These are phyloP conservation scores for Anastatica hierochuntica DNA, from an alignment of 345 rosid species.

Conservation along the genomic window DNA sequence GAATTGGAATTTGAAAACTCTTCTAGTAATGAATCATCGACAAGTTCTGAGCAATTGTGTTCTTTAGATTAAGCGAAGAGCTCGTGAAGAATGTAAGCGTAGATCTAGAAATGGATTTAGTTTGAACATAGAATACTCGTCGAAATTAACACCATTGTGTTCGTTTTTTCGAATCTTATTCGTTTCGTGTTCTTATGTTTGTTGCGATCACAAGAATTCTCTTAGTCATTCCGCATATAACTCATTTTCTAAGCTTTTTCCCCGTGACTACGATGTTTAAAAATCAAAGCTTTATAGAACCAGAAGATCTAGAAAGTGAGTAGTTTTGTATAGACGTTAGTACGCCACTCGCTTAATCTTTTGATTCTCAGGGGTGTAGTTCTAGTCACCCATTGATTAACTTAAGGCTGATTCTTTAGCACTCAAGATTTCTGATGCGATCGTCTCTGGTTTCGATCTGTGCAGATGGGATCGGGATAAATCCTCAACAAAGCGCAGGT, in stretches of 20 bases:
- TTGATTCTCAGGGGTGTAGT: neutral
- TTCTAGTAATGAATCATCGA: no score
- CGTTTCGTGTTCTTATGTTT: neutral
- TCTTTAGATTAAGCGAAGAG: no score
- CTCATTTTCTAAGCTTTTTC: neutral
- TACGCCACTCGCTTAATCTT: neutral
- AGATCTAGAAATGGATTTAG: no score
- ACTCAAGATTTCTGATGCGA: neutral
- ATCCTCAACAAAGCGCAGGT: slow-evolving; percentile 99
- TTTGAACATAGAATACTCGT: no score
- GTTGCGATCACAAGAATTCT: no score
- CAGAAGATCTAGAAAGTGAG: neutral
- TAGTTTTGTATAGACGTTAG: neutral
- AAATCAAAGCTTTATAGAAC: neutral
- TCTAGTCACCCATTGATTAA: neutral
- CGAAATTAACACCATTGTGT: no score
- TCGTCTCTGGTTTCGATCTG: neutral
- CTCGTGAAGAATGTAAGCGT: no score
- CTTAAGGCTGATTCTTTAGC: neutral
- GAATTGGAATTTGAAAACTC: no score
- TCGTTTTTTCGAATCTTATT: no score
- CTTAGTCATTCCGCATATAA: no score
- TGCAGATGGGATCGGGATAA: slow-evolving; percentile 96
- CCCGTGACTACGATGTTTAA: neutral
- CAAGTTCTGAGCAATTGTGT: no score